Evolutionary conservation across 148 eudicot species (phyloP).

Genomic region (Cornus suecica): DNA sequence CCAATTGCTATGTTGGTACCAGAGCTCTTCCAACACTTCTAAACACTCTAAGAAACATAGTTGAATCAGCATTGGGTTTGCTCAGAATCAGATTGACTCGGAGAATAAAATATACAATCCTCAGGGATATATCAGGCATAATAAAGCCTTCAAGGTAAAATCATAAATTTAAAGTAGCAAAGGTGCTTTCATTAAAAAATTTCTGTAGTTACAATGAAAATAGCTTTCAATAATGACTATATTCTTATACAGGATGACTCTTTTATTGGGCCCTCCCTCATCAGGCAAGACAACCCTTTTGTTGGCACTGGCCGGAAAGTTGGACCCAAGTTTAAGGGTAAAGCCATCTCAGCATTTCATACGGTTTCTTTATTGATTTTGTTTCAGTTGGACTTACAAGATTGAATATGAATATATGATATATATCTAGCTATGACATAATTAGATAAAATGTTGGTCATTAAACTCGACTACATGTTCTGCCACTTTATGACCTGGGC

Average conservation of each 20-base stretch:
- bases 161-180: too few relatives aligned
- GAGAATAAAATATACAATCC: slow-evolving; percentile 15
- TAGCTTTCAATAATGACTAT: neutral
- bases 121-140: slow-evolving; percentile 21
- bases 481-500: too few relatives aligned
- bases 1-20: slow-evolving; percentile 18
- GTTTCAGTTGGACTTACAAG: neutral
- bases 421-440: too few relatives aligned
- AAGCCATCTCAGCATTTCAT: neutral
- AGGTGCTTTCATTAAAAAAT: neutral
- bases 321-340: slow-evolving; percentile 20
- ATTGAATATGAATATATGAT: neutral
- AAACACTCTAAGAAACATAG: slow-evolving; percentile 16
- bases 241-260: slow-evolving; percentile 18
- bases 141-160: slow-evolving; percentile 31
- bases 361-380: neutral
- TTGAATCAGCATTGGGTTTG: slow-evolving; percentile 12
- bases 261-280: slow-evolving; percentile 24
- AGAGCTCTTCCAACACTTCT: slow-evolving; percentile 25
- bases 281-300: slow-evolving; percentile 25
- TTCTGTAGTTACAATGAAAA: neutral
- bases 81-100: slow-evolving; percentile 9
- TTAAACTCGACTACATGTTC: too few relatives aligned
- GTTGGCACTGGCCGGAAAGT: slow-evolving; percentile 25
- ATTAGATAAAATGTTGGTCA: too few relatives aligned